phyloP scores from a whole-genome alignment of 73 alveolate species.

The Tetrahymena borealis region DNA sequence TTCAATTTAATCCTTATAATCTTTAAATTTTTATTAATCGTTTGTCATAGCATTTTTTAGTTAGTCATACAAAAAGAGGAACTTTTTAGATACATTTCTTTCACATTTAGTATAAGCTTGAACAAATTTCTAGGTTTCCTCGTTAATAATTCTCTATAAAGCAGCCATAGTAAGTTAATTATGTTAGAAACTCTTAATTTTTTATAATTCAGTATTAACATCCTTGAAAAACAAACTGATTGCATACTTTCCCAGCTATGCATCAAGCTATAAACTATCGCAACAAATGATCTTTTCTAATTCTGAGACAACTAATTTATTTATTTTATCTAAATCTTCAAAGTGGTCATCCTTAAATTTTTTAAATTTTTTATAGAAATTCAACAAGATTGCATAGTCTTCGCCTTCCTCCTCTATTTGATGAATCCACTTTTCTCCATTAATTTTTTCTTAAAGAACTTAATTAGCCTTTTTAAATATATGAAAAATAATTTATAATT shows the following conservation, averaged over 20 bases:
- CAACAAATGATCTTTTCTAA: not conserved
- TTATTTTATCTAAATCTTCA: not conserved
- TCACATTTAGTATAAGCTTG: not conserved
- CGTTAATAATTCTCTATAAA: not conserved
- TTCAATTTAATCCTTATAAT: not conserved
- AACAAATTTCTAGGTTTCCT: not conserved
- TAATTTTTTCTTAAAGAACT: not conserved
- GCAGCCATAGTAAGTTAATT: not conserved
- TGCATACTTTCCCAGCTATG: not conserved
- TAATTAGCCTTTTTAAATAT: not conserved
- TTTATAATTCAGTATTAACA: not conserved
- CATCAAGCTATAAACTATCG: not conserved
- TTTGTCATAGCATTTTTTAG: not conserved
- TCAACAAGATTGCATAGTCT: not conserved
- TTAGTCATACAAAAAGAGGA: not conserved
- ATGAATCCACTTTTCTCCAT: not conserved
- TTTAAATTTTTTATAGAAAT: not conserved
- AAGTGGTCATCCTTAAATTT: not conserved
- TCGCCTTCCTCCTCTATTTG: not conserved
- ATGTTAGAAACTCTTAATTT: not conserved
- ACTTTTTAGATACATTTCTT: not conserved
- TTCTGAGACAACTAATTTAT: not conserved
- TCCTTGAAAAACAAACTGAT: not conserved
- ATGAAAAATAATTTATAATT: not conserved
- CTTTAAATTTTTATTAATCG: not conserved